These are phyloP conservation scores for Cyclocybe aegerita DNA, from an alignment of 768 basidiomycete species.

Conservation along the genomic window DNA sequence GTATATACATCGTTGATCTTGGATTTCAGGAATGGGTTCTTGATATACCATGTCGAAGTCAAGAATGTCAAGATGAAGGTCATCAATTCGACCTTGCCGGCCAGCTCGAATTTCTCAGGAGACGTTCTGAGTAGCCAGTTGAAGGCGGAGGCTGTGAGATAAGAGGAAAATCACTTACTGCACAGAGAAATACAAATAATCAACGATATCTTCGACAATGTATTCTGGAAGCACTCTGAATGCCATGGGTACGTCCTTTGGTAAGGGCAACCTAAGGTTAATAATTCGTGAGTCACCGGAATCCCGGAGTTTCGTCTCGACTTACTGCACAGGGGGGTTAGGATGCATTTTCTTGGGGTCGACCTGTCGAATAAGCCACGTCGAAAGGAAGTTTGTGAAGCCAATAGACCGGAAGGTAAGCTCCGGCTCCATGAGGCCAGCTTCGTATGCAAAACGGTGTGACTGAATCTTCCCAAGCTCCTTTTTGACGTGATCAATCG, in stretches of 20 bases:
- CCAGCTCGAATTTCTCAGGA: conserved; percentile 79
- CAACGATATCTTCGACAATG: conserved; percentile 89
- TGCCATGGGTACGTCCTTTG: conserved; percentile 77
- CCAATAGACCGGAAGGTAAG: conserved; percentile 74
- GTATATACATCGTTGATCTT: conserved; percentile 85
- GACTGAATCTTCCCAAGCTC: conserved; percentile 71
- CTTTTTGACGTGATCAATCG: conserved; percentile 74
- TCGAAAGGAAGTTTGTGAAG: conserved; percentile 88
- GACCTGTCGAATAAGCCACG: conserved; percentile 90
- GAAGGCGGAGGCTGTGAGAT: background rate
- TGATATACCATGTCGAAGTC: conserved; percentile 95
- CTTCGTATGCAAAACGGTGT: conserved; percentile 79
- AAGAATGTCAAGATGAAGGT: conserved; percentile 90
- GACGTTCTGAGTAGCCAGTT: conserved; percentile 40
- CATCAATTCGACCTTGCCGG: conserved; percentile 85
- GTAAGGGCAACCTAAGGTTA: conserved; percentile 70
- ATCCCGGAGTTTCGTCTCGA: conserved; percentile 7
- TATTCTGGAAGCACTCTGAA: conserved; percentile 94
- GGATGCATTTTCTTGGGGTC: conserved; percentile 84
- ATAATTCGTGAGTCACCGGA: background rate
- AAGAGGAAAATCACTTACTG: conserved; percentile 47
- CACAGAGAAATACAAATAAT: conserved; percentile 82
- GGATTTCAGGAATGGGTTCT: conserved; percentile 96
- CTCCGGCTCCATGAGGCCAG: conserved; percentile 86
- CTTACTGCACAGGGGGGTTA: conserved; percentile 62